Evolutionary conservation across 192 early-diverging fungal genomes (phyloP).

Genomic region (Linderina pennispora): DNA sequence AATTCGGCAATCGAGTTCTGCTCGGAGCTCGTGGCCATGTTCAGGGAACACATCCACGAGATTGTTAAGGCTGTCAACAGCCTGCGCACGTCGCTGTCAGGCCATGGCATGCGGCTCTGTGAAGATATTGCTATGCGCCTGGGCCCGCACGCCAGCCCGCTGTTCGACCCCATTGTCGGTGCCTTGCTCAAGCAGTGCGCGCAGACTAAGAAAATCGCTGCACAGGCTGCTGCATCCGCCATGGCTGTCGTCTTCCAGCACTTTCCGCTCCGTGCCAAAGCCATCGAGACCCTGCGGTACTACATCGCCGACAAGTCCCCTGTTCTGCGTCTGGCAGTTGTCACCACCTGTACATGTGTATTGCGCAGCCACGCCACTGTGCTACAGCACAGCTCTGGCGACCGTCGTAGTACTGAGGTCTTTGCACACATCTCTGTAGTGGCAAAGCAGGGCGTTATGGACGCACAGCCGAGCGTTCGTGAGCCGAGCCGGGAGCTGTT

Average conservation of each 20-base stretch:
- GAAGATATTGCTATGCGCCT: constrained; percentile 39
- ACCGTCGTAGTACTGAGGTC: constrained; percentile 22
- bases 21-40: constrained; percentile 22
- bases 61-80: constrained; percentile 35
- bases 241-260: constrained; percentile 21
- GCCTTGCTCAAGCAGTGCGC: constrained; percentile 32
- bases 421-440: constrained; percentile 11
- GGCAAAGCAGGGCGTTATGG: constrained; percentile 12
- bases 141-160: constrained; percentile 24
- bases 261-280: constrained; percentile 34
- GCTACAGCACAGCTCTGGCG: constrained; percentile 7
- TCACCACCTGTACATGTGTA: constrained; percentile 16
- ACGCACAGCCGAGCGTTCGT: constrained; percentile 36
- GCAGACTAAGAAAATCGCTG: constrained; percentile 43
- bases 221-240: constrained; percentile 32
- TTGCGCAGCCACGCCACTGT: constrained; percentile 27
- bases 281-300: constrained; percentile 18
- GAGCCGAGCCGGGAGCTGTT: constrained; percentile 37
- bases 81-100: constrained; percentile 40
- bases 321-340: constrained; percentile 27
- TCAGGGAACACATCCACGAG: constrained; percentile 29
- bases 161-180: constrained; percentile 30
- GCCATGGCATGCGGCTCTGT: constrained; percentile 29
- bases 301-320: constrained; percentile 40
- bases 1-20: constrained; percentile 33